Base-by-base conservation (phyloP, 2,329 filamentous ascomycete species). In the Fusarium agapanthi region DNA sequence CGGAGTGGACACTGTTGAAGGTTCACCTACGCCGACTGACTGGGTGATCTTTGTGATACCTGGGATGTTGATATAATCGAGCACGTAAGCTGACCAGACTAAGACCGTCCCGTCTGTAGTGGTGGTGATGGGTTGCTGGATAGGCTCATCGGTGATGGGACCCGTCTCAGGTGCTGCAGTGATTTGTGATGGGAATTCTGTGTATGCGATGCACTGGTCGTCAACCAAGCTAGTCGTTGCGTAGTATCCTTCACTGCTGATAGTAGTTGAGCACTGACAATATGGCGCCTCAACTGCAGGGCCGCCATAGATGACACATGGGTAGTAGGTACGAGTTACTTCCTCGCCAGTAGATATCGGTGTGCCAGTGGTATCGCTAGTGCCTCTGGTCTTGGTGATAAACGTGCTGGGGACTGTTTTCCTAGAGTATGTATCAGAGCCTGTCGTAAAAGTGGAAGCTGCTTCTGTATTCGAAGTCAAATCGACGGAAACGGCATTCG, bases 81-180 rank as follows among this genome's bases (percentile, higher is more conserved):
- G 55, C 1, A n/a, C 14, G 18, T 61, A 66, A 20, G 61, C 32
- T 12, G 65, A 50, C 54, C 55, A 68, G 3, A 26, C 65, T 3
- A 68, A 41, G 15, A 68, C 38, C 18, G 62, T 68, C 4, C 65
- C 55, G 12, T 67, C 55, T 8, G 24, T 30, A 10, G 65, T 66
- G n/a, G 43, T 13, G 4, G 61, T 67, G 12, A 54, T 20, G 24
- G 44, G 34, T 10, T 37, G 16, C 9, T 40, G 24, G 2, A 50
- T 26, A 14, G 50, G 32, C 34, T n/a, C 24, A 38, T 53, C 24
- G 10, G 34, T 28, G 6, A 37, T 53, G 12, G 48, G 24, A 3
- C 48, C 48, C 16, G 32, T 37, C 2, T 37, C 48, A 11, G 24
- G 32, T 13, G n/a, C 48, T 20, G 18, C 24, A 3, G 48, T 53